A percentile compares a stretch with the other conserved stretches of the same genome.
These are phyloP conservation scores for Phalaenopsis aphrodite DNA, from an alignment of 106 monocot genomes.

Conservation along the genomic window DNA sequence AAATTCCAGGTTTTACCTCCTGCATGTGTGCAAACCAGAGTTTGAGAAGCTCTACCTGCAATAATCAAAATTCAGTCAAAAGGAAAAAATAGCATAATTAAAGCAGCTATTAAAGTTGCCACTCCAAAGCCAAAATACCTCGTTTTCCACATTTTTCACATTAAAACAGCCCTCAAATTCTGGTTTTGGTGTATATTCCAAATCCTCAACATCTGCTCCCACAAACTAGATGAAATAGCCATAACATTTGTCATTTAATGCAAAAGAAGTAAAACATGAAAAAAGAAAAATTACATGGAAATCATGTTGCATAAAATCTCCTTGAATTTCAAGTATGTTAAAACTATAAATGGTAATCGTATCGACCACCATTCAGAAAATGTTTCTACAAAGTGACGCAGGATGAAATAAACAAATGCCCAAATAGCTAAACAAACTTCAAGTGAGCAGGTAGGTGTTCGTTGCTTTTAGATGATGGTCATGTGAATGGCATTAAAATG, in stretches of 20 bases:
- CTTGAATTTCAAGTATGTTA: neutral
- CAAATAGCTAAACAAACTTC: neutral
- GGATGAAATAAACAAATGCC: neutral
- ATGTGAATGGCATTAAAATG: neutral
- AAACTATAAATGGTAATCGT: neutral
- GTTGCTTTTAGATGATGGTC: neutral
- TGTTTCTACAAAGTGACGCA: neutral
- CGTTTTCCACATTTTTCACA: constrained; percentile 84
- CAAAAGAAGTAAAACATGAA: neutral
- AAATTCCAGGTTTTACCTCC: constrained; percentile 93
- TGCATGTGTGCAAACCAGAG: constrained; percentile 91
- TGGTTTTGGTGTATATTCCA: constrained; percentile 98
- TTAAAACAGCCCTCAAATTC: constrained; percentile 94
- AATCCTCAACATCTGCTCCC: constrained; percentile 90
- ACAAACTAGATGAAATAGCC: constrained; percentile 53
- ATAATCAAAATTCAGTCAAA: constrained; percentile 4
- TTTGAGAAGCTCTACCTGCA: constrained; percentile 76
- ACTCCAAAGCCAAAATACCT: constrained; percentile 40
- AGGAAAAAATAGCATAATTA: neutral
- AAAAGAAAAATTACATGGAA: neutral
- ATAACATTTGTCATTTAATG: neutral
- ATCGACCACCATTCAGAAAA: neutral
- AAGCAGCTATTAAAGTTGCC: neutral
- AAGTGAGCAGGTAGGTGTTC: neutral
- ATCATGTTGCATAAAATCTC: neutral